Conservation (phyloP, 225 moss, liverwort and hornwort species). For the Polytrichum formosum region DNA sequence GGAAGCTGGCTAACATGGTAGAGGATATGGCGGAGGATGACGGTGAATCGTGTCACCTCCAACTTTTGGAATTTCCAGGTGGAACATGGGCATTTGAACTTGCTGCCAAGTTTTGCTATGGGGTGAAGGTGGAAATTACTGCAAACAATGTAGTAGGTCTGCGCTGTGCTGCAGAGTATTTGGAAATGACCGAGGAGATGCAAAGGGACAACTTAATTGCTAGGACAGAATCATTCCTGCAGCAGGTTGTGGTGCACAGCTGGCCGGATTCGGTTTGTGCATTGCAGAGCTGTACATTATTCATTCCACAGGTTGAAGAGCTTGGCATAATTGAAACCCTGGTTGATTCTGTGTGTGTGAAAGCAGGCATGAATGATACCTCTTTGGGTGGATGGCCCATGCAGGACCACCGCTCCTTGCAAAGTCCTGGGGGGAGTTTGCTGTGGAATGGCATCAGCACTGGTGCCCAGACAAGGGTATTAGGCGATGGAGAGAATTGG, state of each 20-base stretch:
- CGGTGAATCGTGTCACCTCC: conserved; percentile 31
- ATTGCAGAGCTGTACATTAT: conserved; percentile 35
- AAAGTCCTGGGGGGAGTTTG: conserved; percentile 59
- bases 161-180: conserved; percentile 49
- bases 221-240: conserved; percentile 39
- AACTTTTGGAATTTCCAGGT: conserved; percentile 41
- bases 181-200: conserved; percentile 61
- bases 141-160: conserved; percentile 42
- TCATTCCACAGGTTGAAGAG: conserved; percentile 39
- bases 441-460: conserved; percentile 71
- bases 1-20: conserved; percentile 39
- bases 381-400: conserved; percentile 38
- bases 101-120: conserved; percentile 67
- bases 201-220: conserved; percentile 43
- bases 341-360: conserved; percentile 39
- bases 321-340: conserved; percentile 44
- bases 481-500: conserved; percentile 38
- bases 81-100: conserved; percentile 57
- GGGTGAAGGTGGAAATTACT: conserved; percentile 49
- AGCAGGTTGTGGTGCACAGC: conserved; percentile 44
- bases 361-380: conserved; percentile 43
- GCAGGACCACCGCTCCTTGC: conserved; percentile 41
- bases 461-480: conserved; percentile 40
- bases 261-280: conserved; percentile 55
- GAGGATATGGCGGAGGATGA: conserved; percentile 50